Evolutionary conservation across 805 yeast species (phyloP).

Genomic region (Ogataea sp.): DNA sequence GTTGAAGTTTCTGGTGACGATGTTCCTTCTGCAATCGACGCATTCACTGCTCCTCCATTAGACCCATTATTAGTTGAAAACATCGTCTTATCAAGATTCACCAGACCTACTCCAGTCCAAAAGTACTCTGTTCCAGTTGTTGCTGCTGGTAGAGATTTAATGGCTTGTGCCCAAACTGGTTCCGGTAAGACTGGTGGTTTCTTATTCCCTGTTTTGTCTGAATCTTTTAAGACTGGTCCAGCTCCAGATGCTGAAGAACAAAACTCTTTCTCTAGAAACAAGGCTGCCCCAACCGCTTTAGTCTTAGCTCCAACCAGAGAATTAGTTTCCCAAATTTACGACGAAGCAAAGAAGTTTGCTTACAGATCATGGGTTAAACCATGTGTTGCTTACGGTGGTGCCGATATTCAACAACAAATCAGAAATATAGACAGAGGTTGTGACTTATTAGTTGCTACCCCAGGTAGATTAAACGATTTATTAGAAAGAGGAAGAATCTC

Average conservation of each 20-base stretch:
- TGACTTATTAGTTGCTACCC: slow-evolving; percentile 95
- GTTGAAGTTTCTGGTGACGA: slow-evolving; percentile 95
- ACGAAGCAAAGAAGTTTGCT: slow-evolving; percentile 90
- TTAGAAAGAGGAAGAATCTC: slow-evolving; percentile 93
- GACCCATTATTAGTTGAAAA: slow-evolving; percentile 81
- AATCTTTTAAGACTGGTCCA: slow-evolving; percentile 87
- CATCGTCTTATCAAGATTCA: slow-evolving; percentile 81
- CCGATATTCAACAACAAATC: slow-evolving; percentile 83
- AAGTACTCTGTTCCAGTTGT: slow-evolving; percentile 80
- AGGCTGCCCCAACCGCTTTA: slow-evolving; percentile 90
- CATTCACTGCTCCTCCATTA: slow-evolving; percentile 88
- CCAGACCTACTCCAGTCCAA: slow-evolving; percentile 95
- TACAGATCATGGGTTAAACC: slow-evolving; percentile 98
- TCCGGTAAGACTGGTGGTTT: slow-evolving; percentile 99
- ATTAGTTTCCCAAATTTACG: slow-evolving; percentile 92
- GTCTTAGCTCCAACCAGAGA: slow-evolving; percentile 99
- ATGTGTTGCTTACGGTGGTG: slow-evolving; percentile 97
- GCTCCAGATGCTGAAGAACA: slow-evolving; percentile 37
- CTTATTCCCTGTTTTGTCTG: slow-evolving; percentile 93
- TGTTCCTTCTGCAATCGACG: slow-evolving; percentile 87
- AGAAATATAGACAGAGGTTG: slow-evolving; percentile 89
- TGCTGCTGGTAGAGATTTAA: slow-evolving; percentile 62
- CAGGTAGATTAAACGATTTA: slow-evolving; percentile 96
- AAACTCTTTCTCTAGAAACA: slow-evolving; percentile 48
- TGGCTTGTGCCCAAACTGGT: slow-evolving; percentile 98